Percentiles rank a stretch among this genome's conserved stretches.
Evolutionary conservation across 176 grass and related monocot species (phyloP).

Genomic region (Calamus simplicifolius): DNA sequence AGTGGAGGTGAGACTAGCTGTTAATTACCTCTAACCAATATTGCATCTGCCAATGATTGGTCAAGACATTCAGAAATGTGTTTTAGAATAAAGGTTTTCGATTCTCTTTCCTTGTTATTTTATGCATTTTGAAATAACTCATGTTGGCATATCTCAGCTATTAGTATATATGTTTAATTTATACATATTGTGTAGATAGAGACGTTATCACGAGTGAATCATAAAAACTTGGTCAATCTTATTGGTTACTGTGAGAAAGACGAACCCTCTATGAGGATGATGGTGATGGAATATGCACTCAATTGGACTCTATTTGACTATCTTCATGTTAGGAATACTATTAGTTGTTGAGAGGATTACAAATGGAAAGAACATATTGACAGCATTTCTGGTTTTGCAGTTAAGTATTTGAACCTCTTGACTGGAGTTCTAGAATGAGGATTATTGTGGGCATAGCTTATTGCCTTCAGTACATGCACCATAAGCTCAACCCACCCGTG

Average conservation of each 20-base stretch:
- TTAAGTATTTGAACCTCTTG: conserved; percentile 72
- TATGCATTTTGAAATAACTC: no score
- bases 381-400: conserved; percentile 29
- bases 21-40: conserved; percentile 59
- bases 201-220: conserved; percentile 64
- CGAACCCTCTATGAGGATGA: conserved; percentile 85
- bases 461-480: conserved; percentile 85
- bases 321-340: conserved; percentile 51
- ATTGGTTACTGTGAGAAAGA: conserved; percentile 75
- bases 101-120: neutral
- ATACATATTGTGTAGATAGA: conserved; percentile 41
- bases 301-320: conserved; percentile 77
- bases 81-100: conserved; percentile 72
- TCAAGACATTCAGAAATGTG: conserved; percentile 46
- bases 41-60: conserved; percentile 63
- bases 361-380: conserved; percentile 6
- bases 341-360: conserved; percentile 1
- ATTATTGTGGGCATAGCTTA: conserved; percentile 79
- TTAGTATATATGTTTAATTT: no score
- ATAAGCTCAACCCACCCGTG: conserved; percentile 68
- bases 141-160: no score
- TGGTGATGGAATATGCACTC: conserved; percentile 83
- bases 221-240: conserved; percentile 91
- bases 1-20: conserved; percentile 66
- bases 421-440: conserved; percentile 83